Evolutionary conservation across 345 rosid species (phyloP).

Genomic region (Sisymbrium irio): DNA sequence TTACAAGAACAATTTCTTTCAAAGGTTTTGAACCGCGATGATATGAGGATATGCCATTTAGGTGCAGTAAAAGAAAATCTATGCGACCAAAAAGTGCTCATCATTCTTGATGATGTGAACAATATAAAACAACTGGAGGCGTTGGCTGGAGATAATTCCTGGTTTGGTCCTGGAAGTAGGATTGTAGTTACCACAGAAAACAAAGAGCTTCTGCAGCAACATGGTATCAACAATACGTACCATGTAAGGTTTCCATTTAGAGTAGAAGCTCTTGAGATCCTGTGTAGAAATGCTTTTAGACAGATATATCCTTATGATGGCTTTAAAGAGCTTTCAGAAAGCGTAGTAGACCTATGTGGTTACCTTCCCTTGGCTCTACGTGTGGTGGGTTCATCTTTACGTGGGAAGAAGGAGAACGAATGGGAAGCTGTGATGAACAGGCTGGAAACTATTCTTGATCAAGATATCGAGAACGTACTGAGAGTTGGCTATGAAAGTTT

Average conservation of each 20-base stretch:
- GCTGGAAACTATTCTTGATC: background rate
- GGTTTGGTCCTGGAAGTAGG: background rate
- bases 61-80: background rate
- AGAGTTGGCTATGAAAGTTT: conserved; percentile 34
- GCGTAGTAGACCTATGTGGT: background rate
- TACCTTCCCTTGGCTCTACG: background rate
- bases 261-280: background rate
- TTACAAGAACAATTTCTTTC: background rate
- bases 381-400: background rate
- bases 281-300: background rate
- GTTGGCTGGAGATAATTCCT: background rate
- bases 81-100: background rate
- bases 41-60: background rate
- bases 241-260: background rate
- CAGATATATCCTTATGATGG: background rate
- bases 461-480: conserved; percentile 2
- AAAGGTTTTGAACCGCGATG: background rate
- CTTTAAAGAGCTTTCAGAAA: background rate
- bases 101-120: background rate
- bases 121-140: background rate
- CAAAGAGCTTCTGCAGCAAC: background rate
- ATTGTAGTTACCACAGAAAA: background rate
- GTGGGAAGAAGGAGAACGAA: background rate
- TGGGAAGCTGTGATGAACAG: background rate
- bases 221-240: background rate